Percentiles rank a stretch among this genome's conserved stretches.
Evolutionary conservation across 2,329 filamentous ascomycete species (phyloP).

Genomic region (Calonectria pteridis): DNA sequence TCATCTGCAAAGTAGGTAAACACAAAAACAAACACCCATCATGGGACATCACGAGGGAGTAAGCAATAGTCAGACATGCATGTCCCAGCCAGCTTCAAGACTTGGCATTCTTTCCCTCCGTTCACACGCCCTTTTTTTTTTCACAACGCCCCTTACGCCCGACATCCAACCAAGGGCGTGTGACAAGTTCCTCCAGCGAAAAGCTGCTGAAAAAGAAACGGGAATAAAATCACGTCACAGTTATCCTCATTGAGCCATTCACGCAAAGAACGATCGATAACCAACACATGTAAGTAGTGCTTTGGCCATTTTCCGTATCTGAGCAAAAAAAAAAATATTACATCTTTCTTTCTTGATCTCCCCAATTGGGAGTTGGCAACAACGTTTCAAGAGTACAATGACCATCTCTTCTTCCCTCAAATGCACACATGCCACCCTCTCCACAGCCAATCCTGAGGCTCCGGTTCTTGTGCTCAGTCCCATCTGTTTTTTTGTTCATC

Average conservation of each 20-base stretch:
- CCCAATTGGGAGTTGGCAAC: slow-evolving; percentile 8
- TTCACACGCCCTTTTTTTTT: neutral
- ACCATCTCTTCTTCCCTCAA: slow-evolving; percentile 25
- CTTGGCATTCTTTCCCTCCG: neutral
- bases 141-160: neutral
- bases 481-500: slow-evolving; percentile 22
- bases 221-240: neutral
- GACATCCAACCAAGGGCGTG: neutral
- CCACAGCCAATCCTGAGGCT: slow-evolving; percentile 10
- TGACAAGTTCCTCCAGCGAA: neutral
- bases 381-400: slow-evolving; percentile 17
- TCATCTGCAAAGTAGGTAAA: neutral
- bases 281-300: neutral
- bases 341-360: slow-evolving; percentile 10
- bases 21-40: neutral
- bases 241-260: neutral
- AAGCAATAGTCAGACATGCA: neutral
- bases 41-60: neutral
- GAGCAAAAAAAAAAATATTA: slow-evolving; percentile 21
- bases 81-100: neutral
- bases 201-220: neutral
- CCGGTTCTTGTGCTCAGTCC: slow-evolving; percentile 13
- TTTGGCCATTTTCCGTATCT: neutral
- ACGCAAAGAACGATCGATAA: neutral
- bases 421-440: slow-evolving; percentile 18